A percentile compares a stretch with the other conserved stretches of the same genome.
phyloP scores from a whole-genome alignment of 2,329 filamentous ascomycete species.

The Pyrenophora graminea region DNA sequence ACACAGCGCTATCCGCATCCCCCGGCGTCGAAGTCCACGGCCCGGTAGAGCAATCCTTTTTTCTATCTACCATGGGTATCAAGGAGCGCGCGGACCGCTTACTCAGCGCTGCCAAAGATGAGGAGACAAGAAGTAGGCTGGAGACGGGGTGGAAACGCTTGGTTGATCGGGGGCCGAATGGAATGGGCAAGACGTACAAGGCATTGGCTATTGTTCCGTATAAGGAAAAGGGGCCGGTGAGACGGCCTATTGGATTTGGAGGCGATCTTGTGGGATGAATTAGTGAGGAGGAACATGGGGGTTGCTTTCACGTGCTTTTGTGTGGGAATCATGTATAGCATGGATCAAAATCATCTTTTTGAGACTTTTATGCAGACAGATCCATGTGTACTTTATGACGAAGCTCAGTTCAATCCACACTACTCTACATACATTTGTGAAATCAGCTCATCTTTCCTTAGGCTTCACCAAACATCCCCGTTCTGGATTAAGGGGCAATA shows the following conservation, averaged over 20 bases:
- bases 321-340: too few species aligned
- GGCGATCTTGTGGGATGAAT: constrained; percentile 56
- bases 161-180: constrained; percentile 78
- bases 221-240: constrained; percentile 63
- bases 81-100: constrained; percentile 46
- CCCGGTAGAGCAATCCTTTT: constrained; percentile 81
- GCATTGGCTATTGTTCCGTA: constrained; percentile 83
- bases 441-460: too few species aligned
- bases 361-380: too few species aligned
- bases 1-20: constrained; percentile 75
- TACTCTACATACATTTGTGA: too few species aligned
- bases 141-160: constrained; percentile 78
- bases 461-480: too few species aligned
- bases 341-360: too few species aligned
- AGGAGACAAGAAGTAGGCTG: constrained; percentile 55
- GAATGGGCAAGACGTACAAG: constrained; percentile 96
- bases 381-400: too few species aligned
- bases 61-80: constrained; percentile 81
- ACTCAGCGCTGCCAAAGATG: constrained; percentile 44
- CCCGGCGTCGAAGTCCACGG: constrained; percentile 88
- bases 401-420: too few species aligned
- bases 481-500: too few species aligned
- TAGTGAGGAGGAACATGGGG: too few species aligned
- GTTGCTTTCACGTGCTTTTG: too few species aligned
- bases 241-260: constrained; percentile 89